phyloP scores from a whole-genome alignment of 257 asterid species.

The Galeopsis tetrahit region DNA sequence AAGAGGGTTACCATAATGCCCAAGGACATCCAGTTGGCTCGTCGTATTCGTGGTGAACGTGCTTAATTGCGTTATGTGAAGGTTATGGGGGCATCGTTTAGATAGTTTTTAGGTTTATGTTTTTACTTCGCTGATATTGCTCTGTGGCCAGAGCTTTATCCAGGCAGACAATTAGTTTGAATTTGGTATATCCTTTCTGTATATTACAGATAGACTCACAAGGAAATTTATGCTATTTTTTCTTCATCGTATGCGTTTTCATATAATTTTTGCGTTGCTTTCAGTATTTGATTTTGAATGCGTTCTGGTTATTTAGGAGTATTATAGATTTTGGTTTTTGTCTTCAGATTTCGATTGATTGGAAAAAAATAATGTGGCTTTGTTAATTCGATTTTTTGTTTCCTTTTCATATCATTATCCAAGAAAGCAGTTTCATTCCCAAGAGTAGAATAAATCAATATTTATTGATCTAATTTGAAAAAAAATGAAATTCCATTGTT shows the following conservation, averaged over 20 bases:
- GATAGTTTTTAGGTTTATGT: neutral
- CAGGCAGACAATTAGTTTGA: neutral
- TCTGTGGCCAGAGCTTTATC: neutral
- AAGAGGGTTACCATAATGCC: slow-evolving; percentile 84
- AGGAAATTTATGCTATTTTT: neutral
- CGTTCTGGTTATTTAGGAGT: neutral
- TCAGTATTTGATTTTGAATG: neutral
- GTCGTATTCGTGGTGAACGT: slow-evolving; percentile 85
- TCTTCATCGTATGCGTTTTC: neutral
- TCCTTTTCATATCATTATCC: too few species aligned
- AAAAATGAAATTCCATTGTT: too few species aligned
- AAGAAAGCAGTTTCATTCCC: too few species aligned
- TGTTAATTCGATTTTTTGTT: too few species aligned
- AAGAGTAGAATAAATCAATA: too few species aligned
- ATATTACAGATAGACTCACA: neutral
- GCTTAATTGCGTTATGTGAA: slow-evolving; percentile 37
- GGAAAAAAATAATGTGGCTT: too few species aligned
- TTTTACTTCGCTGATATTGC: neutral
- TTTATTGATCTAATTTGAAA: too few species aligned
- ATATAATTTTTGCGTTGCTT: neutral
- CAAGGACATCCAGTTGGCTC: slow-evolving; percentile 77
- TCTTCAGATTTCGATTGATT: too few species aligned
- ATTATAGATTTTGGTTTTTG: too few species aligned
- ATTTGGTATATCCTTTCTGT: slow-evolving; percentile 5
- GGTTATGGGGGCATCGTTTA: neutral